These are phyloP conservation scores for Stachybotrys chlorohalonatus DNA, from an alignment of 2,329 filamentous ascomycete species.

Conservation along the genomic window DNA sequence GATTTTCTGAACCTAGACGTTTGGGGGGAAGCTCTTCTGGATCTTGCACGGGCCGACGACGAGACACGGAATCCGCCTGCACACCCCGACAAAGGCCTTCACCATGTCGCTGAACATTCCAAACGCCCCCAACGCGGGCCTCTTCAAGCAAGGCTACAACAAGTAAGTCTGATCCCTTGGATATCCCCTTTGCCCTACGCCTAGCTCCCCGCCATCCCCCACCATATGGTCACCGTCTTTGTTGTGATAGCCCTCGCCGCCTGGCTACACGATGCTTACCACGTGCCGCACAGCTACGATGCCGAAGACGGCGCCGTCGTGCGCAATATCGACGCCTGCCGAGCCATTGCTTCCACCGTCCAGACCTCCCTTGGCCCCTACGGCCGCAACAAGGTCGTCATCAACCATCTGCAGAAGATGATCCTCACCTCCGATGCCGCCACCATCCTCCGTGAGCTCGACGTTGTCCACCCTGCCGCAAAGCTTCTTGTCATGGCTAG, in stretches of 20 bases:
- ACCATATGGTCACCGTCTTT: neutral
- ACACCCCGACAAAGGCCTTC: constrained; percentile 7
- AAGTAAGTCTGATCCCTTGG: constrained; percentile 51
- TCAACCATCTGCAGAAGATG: constrained; percentile 99
- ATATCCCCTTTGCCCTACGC: neutral
- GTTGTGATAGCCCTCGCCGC: neutral
- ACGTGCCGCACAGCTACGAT: constrained; percentile 65
- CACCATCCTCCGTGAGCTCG: constrained; percentile 92
- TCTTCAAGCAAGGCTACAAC: constrained; percentile 96
- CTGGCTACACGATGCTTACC: constrained; percentile 18
- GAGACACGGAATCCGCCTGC: constrained; percentile 4
- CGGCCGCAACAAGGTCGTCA: constrained; percentile 98
- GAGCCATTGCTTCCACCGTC: constrained; percentile 89
- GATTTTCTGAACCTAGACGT: constrained; percentile 6
- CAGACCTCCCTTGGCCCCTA: constrained; percentile 96
- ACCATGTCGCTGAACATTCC: constrained; percentile 94
- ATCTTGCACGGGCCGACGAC: neutral
- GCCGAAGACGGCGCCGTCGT: constrained; percentile 97
- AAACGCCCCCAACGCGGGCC: constrained; percentile 80
- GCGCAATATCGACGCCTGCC: constrained; percentile 97
- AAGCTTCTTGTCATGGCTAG: constrained; percentile 98
- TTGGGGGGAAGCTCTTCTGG: neutral
- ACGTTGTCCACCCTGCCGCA: constrained; percentile 95
- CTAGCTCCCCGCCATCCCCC: constrained; percentile 5
- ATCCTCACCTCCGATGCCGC: constrained; percentile 96